A percentile compares a stretch with the other conserved stretches of the same genome.
Conservation (phyloP, 2,329 filamentous ascomycete genomes). For the Aspergillus sergii region DNA sequence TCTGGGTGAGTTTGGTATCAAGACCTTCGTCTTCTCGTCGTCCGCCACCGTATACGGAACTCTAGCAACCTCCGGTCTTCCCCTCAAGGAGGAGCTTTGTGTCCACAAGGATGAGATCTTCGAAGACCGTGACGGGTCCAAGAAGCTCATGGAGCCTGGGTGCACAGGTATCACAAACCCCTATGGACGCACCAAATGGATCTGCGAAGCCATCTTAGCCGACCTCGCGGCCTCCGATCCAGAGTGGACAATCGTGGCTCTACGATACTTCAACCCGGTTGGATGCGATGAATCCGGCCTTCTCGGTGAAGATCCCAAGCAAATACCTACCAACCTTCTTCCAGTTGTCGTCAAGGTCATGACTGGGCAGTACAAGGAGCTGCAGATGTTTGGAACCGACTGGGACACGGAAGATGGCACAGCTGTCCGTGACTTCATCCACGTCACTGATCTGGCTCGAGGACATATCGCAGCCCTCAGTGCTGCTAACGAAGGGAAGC, state of each 20-base stretch:
- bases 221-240: slow-evolving; percentile 64
- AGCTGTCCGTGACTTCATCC: slow-evolving; percentile 68
- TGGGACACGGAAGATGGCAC: slow-evolving; percentile 69
- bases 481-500: slow-evolving; percentile 35
- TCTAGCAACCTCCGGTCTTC: slow-evolving; percentile 53
- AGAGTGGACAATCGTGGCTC: slow-evolving; percentile 63
- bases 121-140: slow-evolving; percentile 46
- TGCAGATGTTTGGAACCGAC: slow-evolving; percentile 66
- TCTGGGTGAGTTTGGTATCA: slow-evolving; percentile 62
- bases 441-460: slow-evolving; percentile 66
- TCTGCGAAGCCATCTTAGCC: slow-evolving; percentile 67
- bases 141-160: slow-evolving; percentile 50
- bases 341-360: slow-evolving; percentile 66
- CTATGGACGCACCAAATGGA: slow-evolving; percentile 69
- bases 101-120: slow-evolving; percentile 54
- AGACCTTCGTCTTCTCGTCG: slow-evolving; percentile 68
- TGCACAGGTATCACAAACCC: slow-evolving; percentile 64
- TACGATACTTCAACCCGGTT: slow-evolving; percentile 70
- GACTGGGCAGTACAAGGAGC: slow-evolving; percentile 54
- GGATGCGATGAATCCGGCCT: slow-evolving; percentile 67
- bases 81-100: slow-evolving; percentile 60
- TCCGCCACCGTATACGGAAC: slow-evolving; percentile 69
- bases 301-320: slow-evolving; percentile 65
- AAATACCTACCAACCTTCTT: slow-evolving; percentile 65
- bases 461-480: slow-evolving; percentile 64